phyloP scores from a whole-genome alignment of 768 basidiomycete genomes.

The Phanerochaete sordida region DNA sequence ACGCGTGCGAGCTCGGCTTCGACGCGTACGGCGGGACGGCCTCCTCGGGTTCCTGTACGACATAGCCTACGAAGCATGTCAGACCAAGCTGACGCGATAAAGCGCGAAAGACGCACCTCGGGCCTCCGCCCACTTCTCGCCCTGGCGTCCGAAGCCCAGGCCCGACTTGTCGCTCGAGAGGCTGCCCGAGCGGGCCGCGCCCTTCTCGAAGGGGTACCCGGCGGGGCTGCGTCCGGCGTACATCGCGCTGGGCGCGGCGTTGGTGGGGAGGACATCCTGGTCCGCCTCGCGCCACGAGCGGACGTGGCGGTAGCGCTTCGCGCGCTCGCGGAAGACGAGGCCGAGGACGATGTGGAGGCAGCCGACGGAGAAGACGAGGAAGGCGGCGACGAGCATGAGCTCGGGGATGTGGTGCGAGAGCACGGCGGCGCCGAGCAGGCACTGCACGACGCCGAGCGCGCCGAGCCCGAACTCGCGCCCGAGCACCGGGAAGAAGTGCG shows the following conservation, averaged over 20 bases:
- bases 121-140: conserved; percentile 7
- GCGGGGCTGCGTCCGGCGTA: not conserved
- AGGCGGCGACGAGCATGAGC: conserved; percentile 87
- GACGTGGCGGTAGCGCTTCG: conserved; percentile 64
- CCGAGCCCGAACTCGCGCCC: conserved; percentile 84
- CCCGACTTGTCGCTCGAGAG: conserved; percentile 7
- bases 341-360: conserved; percentile 84
- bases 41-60: conserved; percentile 15
- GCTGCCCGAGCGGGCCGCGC: conserved; percentile 6
- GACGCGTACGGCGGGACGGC: conserved; percentile 13
- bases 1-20: conserved; percentile 7
- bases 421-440: conserved; percentile 63
- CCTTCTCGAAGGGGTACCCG: conserved; percentile 9
- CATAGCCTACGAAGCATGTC: conserved; percentile 8
- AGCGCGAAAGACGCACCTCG: conserved; percentile 13
- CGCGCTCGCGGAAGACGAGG: conserved; percentile 69
- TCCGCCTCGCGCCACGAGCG: conserved; percentile 59
- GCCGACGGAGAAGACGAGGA: conserved; percentile 87
- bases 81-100: too few species aligned
- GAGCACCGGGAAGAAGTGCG: conserved; percentile 80
- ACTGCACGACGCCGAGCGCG: conserved; percentile 83
- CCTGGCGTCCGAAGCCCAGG: conserved; percentile 14
- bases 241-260: not conserved
- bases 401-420: conserved; percentile 67
- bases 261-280: conserved; percentile 53